phyloP scores from a whole-genome alignment of 2,329 filamentous ascomycete species.

The Phyllosticta paracitricarpa region DNA sequence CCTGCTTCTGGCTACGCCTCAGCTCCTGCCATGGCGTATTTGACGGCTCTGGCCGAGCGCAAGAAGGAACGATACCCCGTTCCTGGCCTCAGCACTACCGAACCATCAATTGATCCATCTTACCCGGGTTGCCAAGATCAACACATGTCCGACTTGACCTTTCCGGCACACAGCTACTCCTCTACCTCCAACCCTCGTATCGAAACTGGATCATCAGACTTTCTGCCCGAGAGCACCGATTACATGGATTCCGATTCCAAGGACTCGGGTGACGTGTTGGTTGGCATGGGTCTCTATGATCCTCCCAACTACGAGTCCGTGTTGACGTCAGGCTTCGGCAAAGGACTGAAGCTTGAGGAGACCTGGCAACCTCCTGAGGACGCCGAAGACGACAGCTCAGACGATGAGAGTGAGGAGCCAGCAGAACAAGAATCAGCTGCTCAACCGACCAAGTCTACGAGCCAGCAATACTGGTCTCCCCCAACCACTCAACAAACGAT shows the following conservation, averaged over 20 bases:
- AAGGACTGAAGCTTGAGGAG: constrained; percentile 72
- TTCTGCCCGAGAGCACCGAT: constrained; percentile 34
- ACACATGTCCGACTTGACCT: background rate
- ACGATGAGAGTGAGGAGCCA: constrained; percentile 37
- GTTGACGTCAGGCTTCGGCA: constrained; percentile 42
- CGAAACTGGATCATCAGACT: constrained; percentile 29
- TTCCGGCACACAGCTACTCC: background rate
- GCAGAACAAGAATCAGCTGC: constrained; percentile 1
- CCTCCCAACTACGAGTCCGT: constrained; percentile 50
- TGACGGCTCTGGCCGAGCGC: constrained; percentile 7
- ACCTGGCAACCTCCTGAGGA: constrained; percentile 60
- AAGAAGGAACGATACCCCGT: constrained; percentile 5
- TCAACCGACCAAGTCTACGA: constrained; percentile 12
- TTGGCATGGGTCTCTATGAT: constrained; percentile 79
- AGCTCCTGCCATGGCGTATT: constrained; percentile 3
- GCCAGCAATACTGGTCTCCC: constrained; percentile 16
- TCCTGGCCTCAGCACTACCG: background rate
- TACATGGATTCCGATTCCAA: constrained; percentile 43
- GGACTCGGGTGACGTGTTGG: constrained; percentile 56
- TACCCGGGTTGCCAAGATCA: constrained; percentile 4
- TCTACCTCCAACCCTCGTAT: constrained; percentile 4
- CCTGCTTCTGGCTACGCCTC: constrained; percentile 9
- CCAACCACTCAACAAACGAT: constrained; percentile 23
- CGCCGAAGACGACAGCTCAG: constrained; percentile 33
- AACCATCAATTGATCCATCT: constrained; percentile 1